Conservation (phyloP, 1,139 yeast species). For the Sugiyamaella novakii region DNA sequence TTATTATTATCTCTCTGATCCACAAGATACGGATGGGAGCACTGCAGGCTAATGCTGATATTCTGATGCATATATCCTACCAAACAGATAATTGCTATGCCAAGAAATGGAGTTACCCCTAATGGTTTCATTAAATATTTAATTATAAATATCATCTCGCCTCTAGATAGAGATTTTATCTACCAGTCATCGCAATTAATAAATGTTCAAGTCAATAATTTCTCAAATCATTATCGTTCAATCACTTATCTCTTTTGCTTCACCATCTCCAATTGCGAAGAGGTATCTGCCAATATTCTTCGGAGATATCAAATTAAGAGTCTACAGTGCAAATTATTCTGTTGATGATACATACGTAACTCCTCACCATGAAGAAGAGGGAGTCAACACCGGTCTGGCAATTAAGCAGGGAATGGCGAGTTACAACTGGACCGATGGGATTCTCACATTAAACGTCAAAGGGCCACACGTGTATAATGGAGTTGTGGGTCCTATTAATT, state of each 20-base stretch:
- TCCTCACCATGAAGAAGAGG: constrained; percentile 22
- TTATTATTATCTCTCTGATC: too few relatives aligned
- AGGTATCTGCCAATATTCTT: background rate
- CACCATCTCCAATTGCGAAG: background rate
- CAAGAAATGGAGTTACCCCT: too few relatives aligned
- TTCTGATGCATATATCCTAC: too few relatives aligned
- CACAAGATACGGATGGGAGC: too few relatives aligned
- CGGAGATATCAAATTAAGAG: background rate
- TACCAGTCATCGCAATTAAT: too few relatives aligned
- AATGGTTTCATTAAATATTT: too few relatives aligned
- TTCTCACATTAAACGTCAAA: background rate
- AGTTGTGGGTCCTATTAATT: background rate
- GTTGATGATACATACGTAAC: constrained; percentile 10
- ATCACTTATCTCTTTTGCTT: background rate
- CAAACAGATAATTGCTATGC: too few relatives aligned
- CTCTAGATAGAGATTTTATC: too few relatives aligned
- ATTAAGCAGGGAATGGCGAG: background rate
- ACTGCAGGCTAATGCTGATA: too few relatives aligned
- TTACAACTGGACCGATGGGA: constrained; percentile 3
- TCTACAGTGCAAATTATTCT: background rate
- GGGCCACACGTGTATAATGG: background rate
- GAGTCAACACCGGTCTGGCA: constrained; percentile 19
- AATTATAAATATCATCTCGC: too few relatives aligned
- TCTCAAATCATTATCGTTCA: too few relatives aligned
- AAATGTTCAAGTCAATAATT: too few relatives aligned